Base-by-base conservation (phyloP, 768 basidiomycete genomes). In the Boletus tylopilopsis region DNA sequence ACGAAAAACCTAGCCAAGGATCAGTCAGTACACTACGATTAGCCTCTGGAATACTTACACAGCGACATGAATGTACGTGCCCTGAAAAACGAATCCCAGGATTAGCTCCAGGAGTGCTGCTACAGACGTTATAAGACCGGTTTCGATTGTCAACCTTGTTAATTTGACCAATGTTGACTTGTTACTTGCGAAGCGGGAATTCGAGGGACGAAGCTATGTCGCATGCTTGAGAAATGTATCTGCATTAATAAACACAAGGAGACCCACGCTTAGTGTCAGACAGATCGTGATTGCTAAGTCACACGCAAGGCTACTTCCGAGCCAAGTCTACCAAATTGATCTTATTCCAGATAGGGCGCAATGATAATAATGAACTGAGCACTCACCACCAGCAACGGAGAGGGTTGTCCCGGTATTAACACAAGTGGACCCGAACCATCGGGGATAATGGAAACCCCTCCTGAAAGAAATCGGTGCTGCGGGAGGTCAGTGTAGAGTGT, bases 121-220 rank as follows among this genome's bases (percentile, higher is more conserved):
- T 4, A 39, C 33, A 3, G 60, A 50, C 16, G 63, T 65, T 9
- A 63, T 37, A 13, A 57, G 45, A 2, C 63, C 63, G 0, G 60
- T 65, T 29, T 65, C 62, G 5, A 63, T 42, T 12, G 61, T 57
- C 12, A 64, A 37, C 42, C 32, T 62, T 1, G 54, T 64, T 7
- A 63, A 24, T 25, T 47, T 34, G 34, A 33, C 22, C 7, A 58
- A 11, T 2, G 15, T 36, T 3, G 40, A 52, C 5, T 40, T 56
- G 15, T 16, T 50, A 2, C 27, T 27, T 15, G 8, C 15, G 19
- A 54, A 52, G n/a, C 37, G 10, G 5, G 51, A 48, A 27, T 44
- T 41, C 15, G 57, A 51, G 15, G 46, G 16, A 19, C 40, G 50
- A 24, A 64, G 44, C 63, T 64, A 30, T 36, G 23, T 6, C 5